Evolutionary conservation across 805 yeast species (phyloP).

Genomic region (Grigorovia transvaalensis): DNA sequence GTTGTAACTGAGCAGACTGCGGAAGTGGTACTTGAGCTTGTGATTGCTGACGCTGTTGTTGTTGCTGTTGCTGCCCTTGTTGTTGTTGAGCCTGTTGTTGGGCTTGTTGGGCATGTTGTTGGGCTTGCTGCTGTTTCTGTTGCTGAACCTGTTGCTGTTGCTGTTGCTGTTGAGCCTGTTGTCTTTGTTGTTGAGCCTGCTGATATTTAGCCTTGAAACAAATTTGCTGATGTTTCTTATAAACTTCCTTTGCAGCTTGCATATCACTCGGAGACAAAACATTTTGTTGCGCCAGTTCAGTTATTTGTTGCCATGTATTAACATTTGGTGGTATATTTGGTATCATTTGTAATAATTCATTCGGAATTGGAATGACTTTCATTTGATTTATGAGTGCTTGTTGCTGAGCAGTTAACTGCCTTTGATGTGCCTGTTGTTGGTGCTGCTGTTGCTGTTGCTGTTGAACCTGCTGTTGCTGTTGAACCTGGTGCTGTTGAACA

Average conservation of each 20-base stretch:
- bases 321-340: slow-evolving; percentile 50
- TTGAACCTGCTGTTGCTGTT: slow-evolving; percentile 30
- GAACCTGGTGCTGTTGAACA: slow-evolving; percentile 17
- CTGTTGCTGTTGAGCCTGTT: slow-evolving; percentile 16
- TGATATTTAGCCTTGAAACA: slow-evolving; percentile 37
- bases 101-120: slow-evolving; percentile 10
- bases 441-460: slow-evolving; percentile 13
- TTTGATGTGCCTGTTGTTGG: slow-evolving; percentile 18
- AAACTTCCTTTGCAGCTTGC: slow-evolving; percentile 32
- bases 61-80: slow-evolving; percentile 15
- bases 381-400: slow-evolving; percentile 35
- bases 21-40: not conserved
- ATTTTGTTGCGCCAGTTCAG: slow-evolving; percentile 27
- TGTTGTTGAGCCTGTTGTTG: slow-evolving; percentile 17
- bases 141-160: slow-evolving; percentile 16
- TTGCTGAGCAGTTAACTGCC: slow-evolving; percentile 15
- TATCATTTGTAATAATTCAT: slow-evolving; percentile 18
- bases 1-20: slow-evolving; percentile 14
- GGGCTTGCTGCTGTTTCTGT: slow-evolving; percentile 34
- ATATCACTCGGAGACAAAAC: slow-evolving; percentile 26
- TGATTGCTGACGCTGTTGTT: slow-evolving; percentile 6
- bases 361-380: slow-evolving; percentile 50
- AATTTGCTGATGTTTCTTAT: slow-evolving; percentile 54
- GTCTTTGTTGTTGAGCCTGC: slow-evolving; percentile 25
- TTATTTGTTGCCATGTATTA: slow-evolving; percentile 56